Evolutionary conservation across 2,329 filamentous ascomycete species (phyloP), one percentile per base, ranked within the genome.

Genomic region (Pestalotiopsis sp.): DNA sequence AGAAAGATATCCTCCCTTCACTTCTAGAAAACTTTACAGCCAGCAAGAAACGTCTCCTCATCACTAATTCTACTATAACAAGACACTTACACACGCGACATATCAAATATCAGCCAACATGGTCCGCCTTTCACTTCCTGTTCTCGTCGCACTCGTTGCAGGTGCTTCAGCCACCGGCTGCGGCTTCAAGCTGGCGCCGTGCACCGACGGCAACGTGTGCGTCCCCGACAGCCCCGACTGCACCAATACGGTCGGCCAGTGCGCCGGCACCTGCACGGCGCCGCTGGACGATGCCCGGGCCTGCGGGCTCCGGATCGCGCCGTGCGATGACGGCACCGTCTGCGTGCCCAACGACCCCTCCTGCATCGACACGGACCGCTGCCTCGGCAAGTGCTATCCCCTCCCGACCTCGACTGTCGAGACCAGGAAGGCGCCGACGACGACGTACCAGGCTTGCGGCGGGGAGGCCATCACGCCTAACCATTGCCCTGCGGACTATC

Each of bases 401-500:
- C 27, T 59, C 5, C 23, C 57, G 20, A 59, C 57, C 27, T 0
- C 14, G 11, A 25, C 57, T 3, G 57, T 59, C 23, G 9, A 59
- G 23, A 14, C 7, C 17, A 17, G 23, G 4, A 4, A 59, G 57
- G 13, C 23, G 5, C 20, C 57, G 4, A 31, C 25, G 13, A 14
- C 14, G 20, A 59, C 27, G 12, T 70, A 70, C 59, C 45, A 38
- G 25, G 25, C 52, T 17, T 70, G 69, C 49, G 69, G 69, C 20
- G 69, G 64, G n/a, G 38, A 67, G n/a, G 39, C 60, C 4, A 17
- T 23, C n/a, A 36, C 65, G 57, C 65, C 67, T 2, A 31, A 39
- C 7, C 57, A n/a, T 13, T 70, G 69, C 58, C 58, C 59, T 2
- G 23, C 25, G 3, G 59, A 59, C 31, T 68, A 64, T 13, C 58